Conservation (phyloP, 441 rosid species). For the Erodium chrysanthum region DNA sequence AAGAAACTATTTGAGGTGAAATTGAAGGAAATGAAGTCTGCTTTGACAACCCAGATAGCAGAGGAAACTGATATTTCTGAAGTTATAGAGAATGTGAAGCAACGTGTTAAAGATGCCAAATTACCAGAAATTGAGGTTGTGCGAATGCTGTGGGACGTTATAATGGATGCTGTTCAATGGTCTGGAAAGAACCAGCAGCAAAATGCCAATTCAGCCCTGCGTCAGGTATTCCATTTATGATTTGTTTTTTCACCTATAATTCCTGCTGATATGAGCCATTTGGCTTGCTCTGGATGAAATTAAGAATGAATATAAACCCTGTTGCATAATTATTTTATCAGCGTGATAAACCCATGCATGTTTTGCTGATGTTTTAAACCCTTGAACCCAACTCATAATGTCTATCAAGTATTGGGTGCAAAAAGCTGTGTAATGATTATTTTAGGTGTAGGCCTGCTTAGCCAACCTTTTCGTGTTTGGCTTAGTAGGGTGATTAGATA, state of each 20-base stretch:
- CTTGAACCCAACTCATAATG: background rate
- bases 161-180: conserved; percentile 99
- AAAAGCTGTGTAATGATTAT: background rate
- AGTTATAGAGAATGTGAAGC: conserved; percentile 78
- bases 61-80: conserved; percentile 72
- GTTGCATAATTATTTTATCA: background rate
- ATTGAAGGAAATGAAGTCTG: conserved; percentile 76
- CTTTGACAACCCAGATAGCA: conserved; percentile 68
- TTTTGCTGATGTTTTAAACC: background rate
- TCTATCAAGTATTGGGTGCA: background rate
- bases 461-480: too few species aligned
- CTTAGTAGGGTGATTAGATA: too few species aligned
- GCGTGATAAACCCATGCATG: background rate
- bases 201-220: conserved; percentile 77
- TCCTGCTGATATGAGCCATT: background rate
- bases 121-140: conserved; percentile 74
- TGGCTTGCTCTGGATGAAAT: background rate
- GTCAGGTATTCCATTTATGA: conserved; percentile 48
- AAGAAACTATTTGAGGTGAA: conserved; percentile 89
- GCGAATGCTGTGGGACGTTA: conserved; percentile 81
- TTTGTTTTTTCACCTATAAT: background rate
- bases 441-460: too few species aligned
- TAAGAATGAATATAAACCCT: background rate
- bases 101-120: conserved; percentile 69
- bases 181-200: conserved; percentile 99